Evolutionary conservation across 805 yeast genomes (phyloP).

Genomic region (Huiozyma sinensis): DNA sequence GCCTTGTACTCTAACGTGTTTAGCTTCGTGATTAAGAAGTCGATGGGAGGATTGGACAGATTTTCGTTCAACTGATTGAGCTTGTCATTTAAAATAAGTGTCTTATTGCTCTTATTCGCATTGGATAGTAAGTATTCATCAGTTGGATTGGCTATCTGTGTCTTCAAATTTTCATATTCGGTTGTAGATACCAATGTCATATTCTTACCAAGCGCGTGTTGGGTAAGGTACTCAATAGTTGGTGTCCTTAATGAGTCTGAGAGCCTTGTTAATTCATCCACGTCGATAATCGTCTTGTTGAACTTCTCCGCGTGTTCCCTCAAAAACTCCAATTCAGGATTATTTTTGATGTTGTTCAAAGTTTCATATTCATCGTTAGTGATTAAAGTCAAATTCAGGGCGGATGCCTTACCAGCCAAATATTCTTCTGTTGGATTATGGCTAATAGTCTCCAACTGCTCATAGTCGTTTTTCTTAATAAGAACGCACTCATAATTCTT

Average conservation of each 20-base stretch:
- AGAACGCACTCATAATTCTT: background rate
- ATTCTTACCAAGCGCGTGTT: background rate
- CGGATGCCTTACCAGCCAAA: slow-evolving; percentile 7
- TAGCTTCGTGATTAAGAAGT: slow-evolving; percentile 18
- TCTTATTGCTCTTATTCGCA: background rate
- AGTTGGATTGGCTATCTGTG: slow-evolving; percentile 5
- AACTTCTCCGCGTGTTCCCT: slow-evolving; percentile 1
- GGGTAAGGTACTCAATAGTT: background rate
- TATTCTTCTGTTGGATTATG: slow-evolving; percentile 5
- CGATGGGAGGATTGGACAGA: slow-evolving; percentile 12
- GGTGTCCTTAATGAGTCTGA: slow-evolving; percentile 10
- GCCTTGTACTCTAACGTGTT: background rate
- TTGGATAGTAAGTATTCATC: slow-evolving; percentile 6
- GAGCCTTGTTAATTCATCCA: slow-evolving; percentile 6
- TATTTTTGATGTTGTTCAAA: slow-evolving; percentile 1
- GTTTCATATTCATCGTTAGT: background rate
- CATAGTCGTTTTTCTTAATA: background rate
- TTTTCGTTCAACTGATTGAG: background rate
- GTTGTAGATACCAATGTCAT: background rate
- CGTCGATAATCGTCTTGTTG: slow-evolving; percentile 4
- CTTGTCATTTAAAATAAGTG: background rate
- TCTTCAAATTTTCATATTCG: slow-evolving; percentile 5
- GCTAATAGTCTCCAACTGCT: background rate
- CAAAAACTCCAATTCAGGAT: slow-evolving; percentile 1
- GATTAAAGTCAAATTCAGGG: background rate